Base-by-base conservation (phyloP, 2,329 filamentous ascomycete genomes). In the Huntiella moniliformis region DNA sequence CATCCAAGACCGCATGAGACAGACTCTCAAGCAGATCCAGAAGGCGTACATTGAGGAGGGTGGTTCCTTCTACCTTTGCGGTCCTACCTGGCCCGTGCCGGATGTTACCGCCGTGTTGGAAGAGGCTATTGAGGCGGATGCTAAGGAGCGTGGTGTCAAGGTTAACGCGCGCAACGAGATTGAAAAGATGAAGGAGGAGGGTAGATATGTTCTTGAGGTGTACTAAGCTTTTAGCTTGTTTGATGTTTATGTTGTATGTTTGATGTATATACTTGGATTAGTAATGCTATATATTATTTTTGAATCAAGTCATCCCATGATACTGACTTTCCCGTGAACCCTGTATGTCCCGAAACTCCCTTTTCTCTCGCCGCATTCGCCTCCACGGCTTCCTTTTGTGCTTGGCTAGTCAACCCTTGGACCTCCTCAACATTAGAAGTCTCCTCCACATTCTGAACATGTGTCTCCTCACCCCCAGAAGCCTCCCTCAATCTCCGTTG, bases 11-110 rank as follows among this genome's bases (percentile, higher is more conserved):
- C 77, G 87, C 53, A 98, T 98, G 91, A 73, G 91, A 48, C 73
- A 96, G 72, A 85, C 80, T 0, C 65, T 96, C 50, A 65, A 68
- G 38, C 79, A 91, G 51, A 92, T 98, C 52, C 72, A 85, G 49
- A 68, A 86, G 63, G 82, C 86, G 0, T 96, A 96, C 61, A 75
- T 95, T 53, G 68, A 78, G 56, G 76, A 95, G 54, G 80, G 91
- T 55, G 91, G 91, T 47, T 79, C 81, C 32, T 98, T 98, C 67
- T 98, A 98, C 64, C 79, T 98, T 13, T 98, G 91, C 60, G 91
- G 91, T 38, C 91, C 91, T 28, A 98, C 91, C 1, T 98, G 91
- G 91, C 91, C 91, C 10, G 91, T 98, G 46, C 91, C 91, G 5
- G 91, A 98, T 64, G 88, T 98, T 45, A 95, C 87, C 1, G 79